Base-by-base conservation (phyloP, 2,329 filamentous ascomycete genomes). In the Rhynchosporium agropyri region DNA sequence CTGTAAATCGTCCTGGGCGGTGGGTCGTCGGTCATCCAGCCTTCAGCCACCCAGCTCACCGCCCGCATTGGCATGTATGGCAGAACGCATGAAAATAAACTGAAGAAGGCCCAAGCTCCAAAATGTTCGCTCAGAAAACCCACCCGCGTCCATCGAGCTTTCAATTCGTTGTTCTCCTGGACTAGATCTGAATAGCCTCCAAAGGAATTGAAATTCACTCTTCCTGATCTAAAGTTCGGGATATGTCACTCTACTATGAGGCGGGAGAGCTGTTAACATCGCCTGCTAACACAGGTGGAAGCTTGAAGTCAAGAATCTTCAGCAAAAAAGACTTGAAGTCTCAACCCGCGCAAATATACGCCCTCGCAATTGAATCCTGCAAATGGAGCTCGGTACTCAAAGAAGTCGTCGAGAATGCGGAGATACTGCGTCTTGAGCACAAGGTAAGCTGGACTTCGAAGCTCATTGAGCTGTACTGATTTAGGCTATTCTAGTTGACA, bases 181-280 rank as follows among this genome's bases (percentile, higher is more conserved):
- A 15, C 20, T 33, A 53, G 20, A 53, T 20, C 20, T 20, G 20
- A 20, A 20, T 20, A 20, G 20, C 20, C 20, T 20, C 20, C 20
- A 20, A 20, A 20, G 20, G 20, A 20, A 20, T 20, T 20, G 20
- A 20, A 20, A 20, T 20, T 20, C 20, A 20, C 20, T 20, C 20
- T 20, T 20, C 20, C 20, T 20, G 20, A 20, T 20, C 20, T 20
- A 20, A 15, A 29, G 9, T 26, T 29, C 26, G 31, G 28, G 61
- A 51, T 43, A 98, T 98, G 94, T 96, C 93, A 54, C 88, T 99
- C 62, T 99, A 99, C 76, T 90, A 96, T 75, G 95, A 98, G 79
- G 90, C 93, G 6, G 92, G 90, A 3, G 83, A 87, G 13, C 80
- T 97, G 42, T 79, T 99, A 61, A 83, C 84, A 3, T 83, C 82